Base-by-base conservation (phyloP, 306 rosid genomes). In the Trichosanthes cucumerina region DNA sequence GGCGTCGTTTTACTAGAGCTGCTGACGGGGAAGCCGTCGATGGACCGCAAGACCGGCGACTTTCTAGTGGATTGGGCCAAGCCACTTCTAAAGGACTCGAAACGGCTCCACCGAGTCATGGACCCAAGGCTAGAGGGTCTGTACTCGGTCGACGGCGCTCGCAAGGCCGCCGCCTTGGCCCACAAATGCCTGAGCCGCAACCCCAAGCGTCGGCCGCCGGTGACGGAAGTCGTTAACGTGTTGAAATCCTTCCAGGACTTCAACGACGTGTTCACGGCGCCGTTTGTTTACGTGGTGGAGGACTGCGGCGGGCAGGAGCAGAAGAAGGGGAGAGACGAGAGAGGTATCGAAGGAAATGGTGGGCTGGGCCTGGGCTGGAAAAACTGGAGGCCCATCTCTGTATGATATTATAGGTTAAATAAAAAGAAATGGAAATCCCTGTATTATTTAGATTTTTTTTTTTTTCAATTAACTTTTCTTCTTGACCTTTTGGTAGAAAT, bases 61-160 rank as follows among this genome's bases (percentile, higher is more conserved):
- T 28, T 69, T 85, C 86, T 93, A 4, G 97, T 93, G 81, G 89
- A 90, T n/a, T 90, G 97, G 97, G 87, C 89, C n/a, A 90, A 90
- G 77, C 96, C 97, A 43, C 76, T 83, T 34, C 39, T 91, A 74
- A 93, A 87, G 82, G 98, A 91, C 44, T 3, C 88, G 0, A 57
- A 96, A n/a, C 91, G 88, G 74, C 88, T 92, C 0, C 0, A 77
- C 50, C 52, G 96, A n/a, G 79, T 95, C 76, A 89, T 95, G 97
- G 98, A 95, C 86, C 92, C 96, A 56, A 89, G 91, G 53, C 88
- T 95, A 1, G 98, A 95, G 79, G 96, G 91, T 2, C 90, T 85
- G 18, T 95, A 85, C 74, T 95, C 98, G 0, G 93, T 87, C 76
- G 64, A 80, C 0, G 98, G 97, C 1, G 95, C 95, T 16, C 85